Evolutionary conservation across 768 basidiomycete species (phyloP).

Genomic region (Leccinellum luteum): DNA sequence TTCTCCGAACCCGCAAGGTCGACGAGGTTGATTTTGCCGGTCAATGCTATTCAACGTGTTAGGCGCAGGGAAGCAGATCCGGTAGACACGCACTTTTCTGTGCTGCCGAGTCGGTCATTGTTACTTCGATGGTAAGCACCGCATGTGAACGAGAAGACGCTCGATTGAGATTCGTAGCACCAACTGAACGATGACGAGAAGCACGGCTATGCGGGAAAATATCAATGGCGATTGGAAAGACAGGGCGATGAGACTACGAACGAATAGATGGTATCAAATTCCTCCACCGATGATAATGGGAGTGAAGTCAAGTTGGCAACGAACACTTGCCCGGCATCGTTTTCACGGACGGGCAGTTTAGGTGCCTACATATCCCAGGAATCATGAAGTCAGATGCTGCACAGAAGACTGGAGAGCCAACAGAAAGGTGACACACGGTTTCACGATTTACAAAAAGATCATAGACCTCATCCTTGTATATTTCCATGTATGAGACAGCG

Average conservation of each 20-base stretch:
- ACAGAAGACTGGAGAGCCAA: not conserved
- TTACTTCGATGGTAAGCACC: constrained; percentile 71
- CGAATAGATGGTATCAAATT: constrained; percentile 49
- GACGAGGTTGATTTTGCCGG: constrained; percentile 81
- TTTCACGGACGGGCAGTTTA: constrained; percentile 57
- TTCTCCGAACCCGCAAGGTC: constrained; percentile 92
- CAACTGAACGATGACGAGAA: constrained; percentile 75
- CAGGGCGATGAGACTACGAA: constrained; percentile 26
- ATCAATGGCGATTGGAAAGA: not conserved
- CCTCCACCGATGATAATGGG: constrained; percentile 39
- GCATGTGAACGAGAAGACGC: constrained; percentile 89
- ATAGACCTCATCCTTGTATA: constrained; percentile 89
- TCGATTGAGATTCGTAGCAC: constrained; percentile 81
- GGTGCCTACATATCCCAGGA: constrained; percentile 36
- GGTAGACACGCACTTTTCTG: constrained; percentile 47
- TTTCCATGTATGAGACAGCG: constrained; percentile 79
- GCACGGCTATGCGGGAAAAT: constrained; percentile 47
- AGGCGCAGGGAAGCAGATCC: not conserved
- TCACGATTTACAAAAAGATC: constrained; percentile 77
- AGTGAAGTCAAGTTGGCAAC: constrained; percentile 48
- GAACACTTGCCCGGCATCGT: constrained; percentile 50
- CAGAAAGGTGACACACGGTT: constrained; percentile 43
- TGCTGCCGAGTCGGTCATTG: constrained; percentile 49
- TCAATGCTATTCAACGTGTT: constrained; percentile 44
- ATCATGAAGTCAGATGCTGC: not conserved